These are phyloP conservation scores for Piper betle DNA, from an alignment of 164 flowering plant genomes.

Conservation along the genomic window DNA sequence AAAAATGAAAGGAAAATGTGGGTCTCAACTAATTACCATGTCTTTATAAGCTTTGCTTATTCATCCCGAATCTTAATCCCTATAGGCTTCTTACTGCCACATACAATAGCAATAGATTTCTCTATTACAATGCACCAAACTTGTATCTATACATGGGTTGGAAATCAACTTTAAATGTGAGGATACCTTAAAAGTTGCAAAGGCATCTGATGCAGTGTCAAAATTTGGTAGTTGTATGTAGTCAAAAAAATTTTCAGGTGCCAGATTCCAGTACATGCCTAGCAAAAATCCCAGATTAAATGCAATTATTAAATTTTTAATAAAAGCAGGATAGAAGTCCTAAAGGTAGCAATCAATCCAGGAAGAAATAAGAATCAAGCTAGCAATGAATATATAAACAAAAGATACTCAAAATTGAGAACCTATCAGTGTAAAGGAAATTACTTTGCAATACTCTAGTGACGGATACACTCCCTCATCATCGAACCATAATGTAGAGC, in stretches of 20 bases:
- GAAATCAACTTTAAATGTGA: not conserved
- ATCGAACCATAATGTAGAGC: slow-evolving; percentile 94
- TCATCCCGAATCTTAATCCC: no score
- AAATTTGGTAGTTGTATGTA: slow-evolving; percentile 87
- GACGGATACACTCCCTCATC: slow-evolving; percentile 98
- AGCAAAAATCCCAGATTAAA: not conserved
- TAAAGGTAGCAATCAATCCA: not conserved
- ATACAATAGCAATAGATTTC: no score
- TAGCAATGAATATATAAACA: not conserved
- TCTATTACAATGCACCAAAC: no score
- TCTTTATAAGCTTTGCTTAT: no score
- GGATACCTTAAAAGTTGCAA: slow-evolving; percentile 82
- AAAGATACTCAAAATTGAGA: no score
- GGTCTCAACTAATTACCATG: no score
- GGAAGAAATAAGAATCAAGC: not conserved
- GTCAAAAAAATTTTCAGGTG: slow-evolving; percentile 79
- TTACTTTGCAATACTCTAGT: slow-evolving; percentile 68
- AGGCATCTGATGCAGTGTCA: slow-evolving; percentile 91
- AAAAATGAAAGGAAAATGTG: no score
- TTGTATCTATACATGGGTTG: not conserved
- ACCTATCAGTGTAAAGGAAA: not conserved
- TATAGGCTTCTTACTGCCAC: no score
- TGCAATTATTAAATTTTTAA: no score
- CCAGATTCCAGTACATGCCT: slow-evolving; percentile 77
- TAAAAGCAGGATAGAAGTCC: not conserved